Percentiles rank a stretch among this genome's conserved stretches.
Evolutionary conservation across 768 basidiomycete genomes (phyloP).

Genomic region (Multifurca ochricompacta): DNA sequence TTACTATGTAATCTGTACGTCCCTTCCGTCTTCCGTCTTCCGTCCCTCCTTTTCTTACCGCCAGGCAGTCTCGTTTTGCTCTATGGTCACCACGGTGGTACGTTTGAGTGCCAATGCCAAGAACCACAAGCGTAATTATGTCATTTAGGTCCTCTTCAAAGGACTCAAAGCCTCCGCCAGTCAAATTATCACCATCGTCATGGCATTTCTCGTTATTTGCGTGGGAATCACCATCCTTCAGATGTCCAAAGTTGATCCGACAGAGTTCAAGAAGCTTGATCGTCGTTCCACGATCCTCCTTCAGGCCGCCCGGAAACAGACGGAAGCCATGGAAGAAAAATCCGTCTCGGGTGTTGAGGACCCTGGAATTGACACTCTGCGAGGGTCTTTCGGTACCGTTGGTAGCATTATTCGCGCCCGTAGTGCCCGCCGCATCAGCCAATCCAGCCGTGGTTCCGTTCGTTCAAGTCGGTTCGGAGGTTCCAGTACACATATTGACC

Average conservation of each 20-base stretch:
- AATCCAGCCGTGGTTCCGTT: constrained; percentile 36
- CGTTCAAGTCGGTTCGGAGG: background rate
- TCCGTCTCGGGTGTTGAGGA: constrained; percentile 60
- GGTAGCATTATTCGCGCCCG: constrained; percentile 71
- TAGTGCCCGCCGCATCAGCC: constrained; percentile 24
- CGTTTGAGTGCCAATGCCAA: constrained; percentile 23
- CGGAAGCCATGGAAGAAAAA: constrained; percentile 65
- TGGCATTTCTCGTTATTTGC: constrained; percentile 89
- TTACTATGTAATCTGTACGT: constrained; percentile 77
- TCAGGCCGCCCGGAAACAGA: constrained; percentile 69
- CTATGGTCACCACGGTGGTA: constrained; percentile 77
- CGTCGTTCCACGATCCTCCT: constrained; percentile 85
- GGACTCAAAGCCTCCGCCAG: constrained; percentile 71
- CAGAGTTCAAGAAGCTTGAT: constrained; percentile 68
- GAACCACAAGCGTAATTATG: background rate
- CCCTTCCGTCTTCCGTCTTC: background rate
- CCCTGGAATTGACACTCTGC: constrained; percentile 85
- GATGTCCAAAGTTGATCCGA: constrained; percentile 91
- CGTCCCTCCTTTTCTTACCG: constrained; percentile 7
- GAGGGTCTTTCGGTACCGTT: constrained; percentile 86
- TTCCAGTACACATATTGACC: constrained; percentile 24
- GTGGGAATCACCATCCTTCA: constrained; percentile 92
- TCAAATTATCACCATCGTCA: constrained; percentile 83
- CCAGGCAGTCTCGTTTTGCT: constrained; percentile 66
- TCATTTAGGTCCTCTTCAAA: constrained; percentile 69